These are phyloP conservation scores for Alopecurus myosuroides DNA, from an alignment of 176 grass and related monocot genomes.

Conservation along the genomic window DNA sequence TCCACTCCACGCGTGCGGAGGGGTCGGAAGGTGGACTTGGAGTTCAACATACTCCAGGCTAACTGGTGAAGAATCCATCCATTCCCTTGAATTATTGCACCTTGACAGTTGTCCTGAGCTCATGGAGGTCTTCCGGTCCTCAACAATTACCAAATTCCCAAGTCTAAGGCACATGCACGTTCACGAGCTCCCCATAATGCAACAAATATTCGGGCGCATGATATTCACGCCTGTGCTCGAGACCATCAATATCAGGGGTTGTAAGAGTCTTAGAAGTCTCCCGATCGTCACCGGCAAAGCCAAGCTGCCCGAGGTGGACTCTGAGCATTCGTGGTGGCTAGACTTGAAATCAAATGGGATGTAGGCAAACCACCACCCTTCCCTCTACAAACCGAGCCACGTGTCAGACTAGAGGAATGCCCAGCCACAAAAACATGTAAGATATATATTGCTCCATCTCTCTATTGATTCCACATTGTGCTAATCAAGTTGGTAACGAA, in stretches of 20 bases:
- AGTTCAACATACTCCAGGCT: accelerated
- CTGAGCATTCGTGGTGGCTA: constrained; percentile 25
- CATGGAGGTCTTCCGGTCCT: background rate
- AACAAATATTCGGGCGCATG: too few relatives aligned
- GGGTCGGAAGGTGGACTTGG: too few relatives aligned
- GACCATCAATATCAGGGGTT: too few relatives aligned
- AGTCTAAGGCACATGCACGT: background rate
- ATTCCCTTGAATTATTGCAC: background rate
- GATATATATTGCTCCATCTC: too few relatives aligned
- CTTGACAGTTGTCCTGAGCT: background rate
- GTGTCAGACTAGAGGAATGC: background rate
- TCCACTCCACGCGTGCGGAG: too few relatives aligned
- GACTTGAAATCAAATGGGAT: background rate
- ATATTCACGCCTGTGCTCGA: too few relatives aligned
- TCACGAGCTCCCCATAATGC: background rate
- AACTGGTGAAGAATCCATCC: accelerated
- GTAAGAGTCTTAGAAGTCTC: too few relatives aligned
- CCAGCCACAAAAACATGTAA: too few relatives aligned
- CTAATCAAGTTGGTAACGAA: too few relatives aligned
- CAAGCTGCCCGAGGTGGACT: background rate
- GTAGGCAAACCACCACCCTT: background rate
- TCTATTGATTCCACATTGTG: too few relatives aligned
- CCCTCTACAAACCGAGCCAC: background rate
- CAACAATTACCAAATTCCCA: background rate
- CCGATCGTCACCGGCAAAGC: accelerated